Percentiles rank a stretch among this genome's conserved stretches.
phyloP scores from a whole-genome alignment of 345 rosid genomes.

The Abelmoschus esculentus region DNA sequence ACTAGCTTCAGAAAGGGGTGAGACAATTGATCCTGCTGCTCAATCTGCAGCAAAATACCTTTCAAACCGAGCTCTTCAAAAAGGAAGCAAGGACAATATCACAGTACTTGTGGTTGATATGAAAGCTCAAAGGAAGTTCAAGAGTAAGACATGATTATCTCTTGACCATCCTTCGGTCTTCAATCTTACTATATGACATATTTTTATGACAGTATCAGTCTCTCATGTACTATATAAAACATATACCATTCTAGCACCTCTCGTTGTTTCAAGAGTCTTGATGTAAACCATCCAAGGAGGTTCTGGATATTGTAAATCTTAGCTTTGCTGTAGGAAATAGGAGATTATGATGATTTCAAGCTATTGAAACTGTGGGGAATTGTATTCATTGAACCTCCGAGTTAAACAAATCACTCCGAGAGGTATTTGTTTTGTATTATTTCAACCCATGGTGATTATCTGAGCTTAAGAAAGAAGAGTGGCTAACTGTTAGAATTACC shows the following conservation, averaged over 20 bases:
- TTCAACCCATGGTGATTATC: slow-evolving; percentile 14
- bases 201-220: slow-evolving; percentile 6
- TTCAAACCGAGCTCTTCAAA: slow-evolving; percentile 65
- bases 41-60: slow-evolving; percentile 89
- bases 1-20: slow-evolving; percentile 37
- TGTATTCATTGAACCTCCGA: slow-evolving; percentile 42
- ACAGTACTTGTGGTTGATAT: slow-evolving; percentile 75
- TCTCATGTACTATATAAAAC: slow-evolving; percentile 16
- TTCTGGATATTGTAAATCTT: slow-evolving; percentile 33
- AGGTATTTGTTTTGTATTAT: slow-evolving; percentile 24
- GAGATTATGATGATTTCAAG: slow-evolving; percentile 15
- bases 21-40: slow-evolving; percentile 64
- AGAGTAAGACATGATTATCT: slow-evolving; percentile 45
- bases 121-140: slow-evolving; percentile 82
- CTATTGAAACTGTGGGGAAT: slow-evolving; percentile 14
- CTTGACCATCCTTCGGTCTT: slow-evolving; percentile 6
- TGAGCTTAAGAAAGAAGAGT: background rate
- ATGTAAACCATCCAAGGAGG: slow-evolving; percentile 2
- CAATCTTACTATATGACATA: background rate
- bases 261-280: slow-evolving; percentile 9
- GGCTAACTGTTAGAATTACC: no score
- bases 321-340: slow-evolving; percentile 23
- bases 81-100: slow-evolving; percentile 89
- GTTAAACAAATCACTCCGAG: slow-evolving; percentile 24
- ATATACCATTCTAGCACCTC: slow-evolving; percentile 9